Base-by-base conservation (phyloP, 106 monocot genomes). In the Triglochin maritima region DNA sequence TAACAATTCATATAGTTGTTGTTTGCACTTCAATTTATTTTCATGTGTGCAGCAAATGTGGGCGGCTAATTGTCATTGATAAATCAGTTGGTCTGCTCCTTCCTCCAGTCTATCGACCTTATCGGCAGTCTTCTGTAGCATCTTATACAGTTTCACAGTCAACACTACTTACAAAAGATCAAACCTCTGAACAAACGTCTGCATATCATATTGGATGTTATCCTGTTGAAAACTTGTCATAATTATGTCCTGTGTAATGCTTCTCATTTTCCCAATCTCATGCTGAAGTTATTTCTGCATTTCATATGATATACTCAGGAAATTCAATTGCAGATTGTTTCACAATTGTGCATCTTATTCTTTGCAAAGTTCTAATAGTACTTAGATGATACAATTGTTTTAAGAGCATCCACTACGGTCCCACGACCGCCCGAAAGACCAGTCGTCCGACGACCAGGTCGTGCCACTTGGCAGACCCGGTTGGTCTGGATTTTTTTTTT, bases 171-270 rank as follows among this genome's bases (percentile, higher is more conserved):
- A 51, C 64, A 7, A 83, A 67, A 50, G 74, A 62, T 47, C 57
- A 66, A 43, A 71, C 45, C 59, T 42, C 54, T 48, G 88, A 88
- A 74, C 49, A 67, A 48, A 15, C 2, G 11, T 44, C 68, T 49
- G 79, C 87, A 46, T 86, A 84, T 72, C 91, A 94, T 72, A 83
- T 87, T 52, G 79, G 87, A 47, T 95, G 94, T 78, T 83, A 82
- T 57, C 58, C 66, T 62, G 74, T 80, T 74, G 83, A 83, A 62
- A 46, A 41, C 0, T 62, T n/a, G 44, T 77, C 50, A 69, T 16
- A 66, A 29, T 29, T 66, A n/a, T 64, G 46, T 44, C 8, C 63
- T 29, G 11, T 52, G 7, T 52, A 52, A 52, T 8, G 7, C 52
- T 7, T 52, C 52, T 8, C 9, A 52, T 52, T 52, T 8, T 52